Percentiles rank a stretch among this genome's conserved stretches.
These are phyloP conservation scores for Cicer yamashitae DNA, from an alignment of 306 rosid genomes.

Conservation along the genomic window DNA sequence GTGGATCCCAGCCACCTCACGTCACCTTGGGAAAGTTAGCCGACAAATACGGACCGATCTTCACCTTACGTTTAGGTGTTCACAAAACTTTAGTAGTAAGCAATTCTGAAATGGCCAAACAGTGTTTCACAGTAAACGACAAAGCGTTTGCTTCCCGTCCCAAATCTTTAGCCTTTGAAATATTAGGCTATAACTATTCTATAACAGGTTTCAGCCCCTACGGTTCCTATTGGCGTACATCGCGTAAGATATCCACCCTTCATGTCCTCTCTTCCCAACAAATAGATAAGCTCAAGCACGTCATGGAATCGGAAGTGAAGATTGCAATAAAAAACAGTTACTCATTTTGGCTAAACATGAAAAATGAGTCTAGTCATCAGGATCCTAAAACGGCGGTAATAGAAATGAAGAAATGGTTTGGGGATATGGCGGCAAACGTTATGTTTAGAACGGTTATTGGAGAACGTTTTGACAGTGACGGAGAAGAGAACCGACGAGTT, in stretches of 20 bases:
- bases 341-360: neutral
- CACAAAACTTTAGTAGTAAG: conserved; percentile 36
- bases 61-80: conserved; percentile 38
- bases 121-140: conserved; percentile 49
- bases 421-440: conserved; percentile 29
- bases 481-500: conserved; percentile 17
- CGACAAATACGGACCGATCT: conserved; percentile 27
- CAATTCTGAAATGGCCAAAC: conserved; percentile 42
- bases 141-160: conserved; percentile 46
- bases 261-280: conserved; percentile 45
- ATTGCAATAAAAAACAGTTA: conserved; percentile 37
- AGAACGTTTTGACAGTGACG: conserved; percentile 33
- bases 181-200: conserved; percentile 37
- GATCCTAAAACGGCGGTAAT: neutral
- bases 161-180: conserved; percentile 27
- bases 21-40: neutral
- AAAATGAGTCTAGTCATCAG: neutral
- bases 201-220: conserved; percentile 48
- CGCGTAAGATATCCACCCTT: conserved; percentile 43
- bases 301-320: conserved; percentile 37
- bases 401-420: conserved; percentile 56
- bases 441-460: conserved; percentile 41
- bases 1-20: neutral
- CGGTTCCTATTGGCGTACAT: conserved; percentile 54
- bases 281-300: conserved; percentile 35